These are phyloP conservation scores for Tetrastigma voinierianum DNA, from an alignment of 164 flowering plant genomes.

Conservation along the genomic window DNA sequence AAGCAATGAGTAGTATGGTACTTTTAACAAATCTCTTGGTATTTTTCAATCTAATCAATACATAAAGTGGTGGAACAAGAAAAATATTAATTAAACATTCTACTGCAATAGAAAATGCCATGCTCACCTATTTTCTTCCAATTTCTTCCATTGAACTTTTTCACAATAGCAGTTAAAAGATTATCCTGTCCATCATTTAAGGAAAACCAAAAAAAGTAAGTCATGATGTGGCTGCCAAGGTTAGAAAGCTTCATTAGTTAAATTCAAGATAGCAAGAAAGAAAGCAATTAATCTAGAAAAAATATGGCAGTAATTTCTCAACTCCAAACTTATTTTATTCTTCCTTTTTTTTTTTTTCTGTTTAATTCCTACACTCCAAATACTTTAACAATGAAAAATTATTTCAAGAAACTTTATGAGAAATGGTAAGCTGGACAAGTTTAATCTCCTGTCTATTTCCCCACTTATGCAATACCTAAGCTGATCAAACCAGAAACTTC, in stretches of 20 bases:
- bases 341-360: no score
- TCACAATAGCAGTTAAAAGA: constrained; percentile 34
- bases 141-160: constrained; percentile 37
- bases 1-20: background rate
- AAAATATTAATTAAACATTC: background rate
- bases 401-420: no score
- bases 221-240: background rate
- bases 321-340: no score
- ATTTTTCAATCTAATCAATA: no score
- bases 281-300: background rate
- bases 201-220: background rate
- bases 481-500: background rate
- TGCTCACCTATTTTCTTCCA: constrained; percentile 71
- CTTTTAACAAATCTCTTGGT: no score
- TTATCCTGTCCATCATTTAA: constrained; percentile 39
- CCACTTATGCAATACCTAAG: no score
- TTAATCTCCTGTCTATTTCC: no score
- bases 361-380: no score
- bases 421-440: no score
- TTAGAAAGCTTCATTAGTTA: no score
- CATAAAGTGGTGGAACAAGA: background rate
- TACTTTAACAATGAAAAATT: no score
- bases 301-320: background rate
- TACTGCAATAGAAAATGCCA: background rate
- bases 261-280: background rate